These are phyloP conservation scores for Hemisphaericaspora nanyangensis DNA, from an alignment of 805 yeast genomes.

Conservation along the genomic window DNA sequence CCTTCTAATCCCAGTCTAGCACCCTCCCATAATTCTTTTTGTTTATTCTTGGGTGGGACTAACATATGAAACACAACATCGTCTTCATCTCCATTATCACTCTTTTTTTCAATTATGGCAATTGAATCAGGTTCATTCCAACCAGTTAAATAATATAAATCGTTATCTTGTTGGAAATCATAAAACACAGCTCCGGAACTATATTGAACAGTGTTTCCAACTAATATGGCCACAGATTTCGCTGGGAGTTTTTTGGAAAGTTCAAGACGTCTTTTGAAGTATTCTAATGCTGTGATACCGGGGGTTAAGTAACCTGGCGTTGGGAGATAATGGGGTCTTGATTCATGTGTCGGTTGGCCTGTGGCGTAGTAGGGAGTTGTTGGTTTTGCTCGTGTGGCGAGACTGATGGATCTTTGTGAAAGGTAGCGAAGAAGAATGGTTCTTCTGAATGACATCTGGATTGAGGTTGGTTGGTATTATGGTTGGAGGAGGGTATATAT, in stretches of 20 bases:
- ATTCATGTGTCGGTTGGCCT: constrained; percentile 88
- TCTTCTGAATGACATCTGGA: too few species aligned
- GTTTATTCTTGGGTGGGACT: constrained; percentile 78
- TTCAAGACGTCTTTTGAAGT: constrained; percentile 63
- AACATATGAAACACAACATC: constrained; percentile 68
- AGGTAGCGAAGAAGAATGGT: too few species aligned
- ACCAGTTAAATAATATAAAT: constrained; percentile 82
- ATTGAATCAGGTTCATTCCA: constrained; percentile 88
- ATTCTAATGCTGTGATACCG: constrained; percentile 82
- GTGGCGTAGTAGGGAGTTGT: constrained; percentile 34
- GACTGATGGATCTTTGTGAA: too few species aligned
- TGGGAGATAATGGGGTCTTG: constrained; percentile 70
- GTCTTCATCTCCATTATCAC: constrained; percentile 40
- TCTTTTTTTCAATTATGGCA: constrained; percentile 60
- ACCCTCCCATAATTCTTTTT: constrained; percentile 93
- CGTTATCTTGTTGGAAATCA: constrained; percentile 89
- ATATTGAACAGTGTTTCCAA: constrained; percentile 68
- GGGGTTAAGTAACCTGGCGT: constrained; percentile 80
- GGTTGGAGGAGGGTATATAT: too few species aligned
- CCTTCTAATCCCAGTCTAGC: constrained; percentile 83
- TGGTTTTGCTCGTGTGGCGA: constrained; percentile 21
- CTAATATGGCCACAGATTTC: constrained; percentile 65
- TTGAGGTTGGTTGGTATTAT: too few species aligned
- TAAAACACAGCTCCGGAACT: constrained; percentile 91
- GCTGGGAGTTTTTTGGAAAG: constrained; percentile 57